These are phyloP conservation scores for Calonectria ilicicola DNA, from an alignment of 2,329 filamentous ascomycete genomes.

Conservation along the genomic window DNA sequence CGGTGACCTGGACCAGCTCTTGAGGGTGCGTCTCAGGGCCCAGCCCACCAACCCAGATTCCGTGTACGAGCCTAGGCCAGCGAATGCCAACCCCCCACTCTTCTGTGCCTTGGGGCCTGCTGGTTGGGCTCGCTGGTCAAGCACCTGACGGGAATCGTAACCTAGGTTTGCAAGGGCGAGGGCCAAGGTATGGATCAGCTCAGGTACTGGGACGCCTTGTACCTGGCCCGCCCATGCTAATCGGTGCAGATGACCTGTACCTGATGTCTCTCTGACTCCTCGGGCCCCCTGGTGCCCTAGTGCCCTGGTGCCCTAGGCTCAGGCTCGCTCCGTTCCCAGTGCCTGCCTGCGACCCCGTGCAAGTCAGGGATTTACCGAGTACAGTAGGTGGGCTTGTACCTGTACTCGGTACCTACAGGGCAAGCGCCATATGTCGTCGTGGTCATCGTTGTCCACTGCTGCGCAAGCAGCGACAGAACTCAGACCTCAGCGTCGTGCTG, in stretches of 20 bases:
- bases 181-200: slow-evolving; percentile 40
- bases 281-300: slow-evolving; percentile 17
- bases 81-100: not conserved
- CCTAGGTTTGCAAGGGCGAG: slow-evolving; percentile 37
- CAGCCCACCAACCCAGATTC: not conserved
- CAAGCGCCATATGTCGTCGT: slow-evolving; percentile 11
- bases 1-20: not conserved
- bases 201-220: slow-evolving; percentile 47
- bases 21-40: slow-evolving; percentile 3
- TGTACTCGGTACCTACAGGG: not conserved
- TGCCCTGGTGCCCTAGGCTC: not conserved
- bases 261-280: slow-evolving; percentile 46
- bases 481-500: slow-evolving; percentile 14
- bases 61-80: not conserved
- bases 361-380: slow-evolving; percentile 7
- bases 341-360: not conserved
- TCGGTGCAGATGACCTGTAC: slow-evolving; percentile 52
- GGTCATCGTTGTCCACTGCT: slow-evolving; percentile 13
- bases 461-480: slow-evolving; percentile 21
- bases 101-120: slow-evolving; percentile 15
- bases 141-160: slow-evolving; percentile 33
- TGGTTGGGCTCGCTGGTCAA: slow-evolving; percentile 25
- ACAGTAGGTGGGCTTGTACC: not conserved
- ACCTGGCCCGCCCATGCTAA: slow-evolving; percentile 50
- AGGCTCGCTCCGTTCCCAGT: slow-evolving; percentile 14